These are phyloP conservation scores for Leishmania aethiopica DNA, from an alignment of 208 protist genomes.

Conservation along the genomic window DNA sequence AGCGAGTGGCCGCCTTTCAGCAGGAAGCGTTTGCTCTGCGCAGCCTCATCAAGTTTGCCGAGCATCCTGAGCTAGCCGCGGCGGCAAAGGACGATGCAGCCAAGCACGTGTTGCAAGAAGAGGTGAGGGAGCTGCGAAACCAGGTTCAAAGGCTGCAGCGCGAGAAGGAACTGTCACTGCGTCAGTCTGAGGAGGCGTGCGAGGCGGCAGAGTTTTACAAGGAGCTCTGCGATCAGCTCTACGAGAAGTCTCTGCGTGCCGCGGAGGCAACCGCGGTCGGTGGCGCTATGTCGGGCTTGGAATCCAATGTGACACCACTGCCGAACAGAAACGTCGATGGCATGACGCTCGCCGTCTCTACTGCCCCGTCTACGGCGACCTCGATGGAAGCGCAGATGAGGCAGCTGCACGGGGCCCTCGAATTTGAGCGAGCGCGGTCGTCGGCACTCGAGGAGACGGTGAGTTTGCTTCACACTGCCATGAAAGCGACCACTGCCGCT, in stretches of 20 bases:
- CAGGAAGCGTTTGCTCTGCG: slow-evolving; percentile 52
- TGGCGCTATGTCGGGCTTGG: neutral
- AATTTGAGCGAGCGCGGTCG: slow-evolving; percentile 10
- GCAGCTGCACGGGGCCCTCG: slow-evolving; percentile 3
- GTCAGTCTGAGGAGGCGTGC: slow-evolving; percentile 46
- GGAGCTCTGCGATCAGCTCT: slow-evolving; percentile 1
- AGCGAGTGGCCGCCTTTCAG: slow-evolving; percentile 33
- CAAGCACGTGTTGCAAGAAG: slow-evolving; percentile 28
- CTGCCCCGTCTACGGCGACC: neutral
- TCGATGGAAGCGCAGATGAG: slow-evolving; percentile 3
- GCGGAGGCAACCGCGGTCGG: neutral
- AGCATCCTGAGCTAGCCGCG: slow-evolving; percentile 43
- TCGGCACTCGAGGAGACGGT: slow-evolving; percentile 14
- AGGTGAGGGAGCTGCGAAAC: slow-evolving; percentile 35
- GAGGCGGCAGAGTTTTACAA: slow-evolving; percentile 40
- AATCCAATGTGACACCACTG: neutral
- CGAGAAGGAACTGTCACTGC: slow-evolving; percentile 44
- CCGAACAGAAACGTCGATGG: neutral
- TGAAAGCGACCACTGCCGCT: neutral
- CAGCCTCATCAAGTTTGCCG: slow-evolving; percentile 38
- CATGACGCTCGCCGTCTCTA: neutral
- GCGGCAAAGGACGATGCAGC: slow-evolving; percentile 30
- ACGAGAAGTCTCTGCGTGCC: neutral
- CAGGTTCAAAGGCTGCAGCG: slow-evolving; percentile 24
- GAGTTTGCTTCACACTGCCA: neutral